phyloP scores from a whole-genome alignment of 2,329 filamentous ascomycete genomes.

The Berkeleyomyces rouxiae region DNA sequence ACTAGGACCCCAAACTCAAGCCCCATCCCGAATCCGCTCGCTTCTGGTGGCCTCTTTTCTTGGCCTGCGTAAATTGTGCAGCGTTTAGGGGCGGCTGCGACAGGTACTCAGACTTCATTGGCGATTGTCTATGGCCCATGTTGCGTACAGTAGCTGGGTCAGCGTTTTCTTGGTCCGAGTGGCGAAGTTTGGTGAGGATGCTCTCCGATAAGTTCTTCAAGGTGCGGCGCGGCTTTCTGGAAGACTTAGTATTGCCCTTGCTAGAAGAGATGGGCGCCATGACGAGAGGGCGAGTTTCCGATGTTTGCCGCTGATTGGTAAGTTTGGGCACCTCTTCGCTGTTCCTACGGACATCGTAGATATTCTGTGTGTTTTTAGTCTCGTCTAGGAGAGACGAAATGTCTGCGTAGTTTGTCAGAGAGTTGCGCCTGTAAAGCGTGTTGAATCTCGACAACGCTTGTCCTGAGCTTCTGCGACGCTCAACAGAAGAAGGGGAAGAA shows the following conservation, averaged over 20 bases:
- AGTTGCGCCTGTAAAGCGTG: not conserved
- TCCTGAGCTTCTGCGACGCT: not conserved
- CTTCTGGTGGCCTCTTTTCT: not conserved
- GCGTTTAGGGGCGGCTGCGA: not conserved
- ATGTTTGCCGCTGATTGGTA: not conserved
- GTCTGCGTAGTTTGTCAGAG: not conserved
- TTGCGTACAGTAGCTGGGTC: not conserved
- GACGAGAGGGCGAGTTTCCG: not conserved
- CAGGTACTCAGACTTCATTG: not conserved
- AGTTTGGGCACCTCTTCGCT: not conserved
- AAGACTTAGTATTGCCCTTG: not conserved
- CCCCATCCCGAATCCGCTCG: slow-evolving; percentile 6
- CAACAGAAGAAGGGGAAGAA: not conserved
- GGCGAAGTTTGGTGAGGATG: not conserved
- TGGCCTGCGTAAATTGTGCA: not conserved
- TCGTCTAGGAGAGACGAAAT: slow-evolving; percentile 2
- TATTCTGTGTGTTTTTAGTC: not conserved
- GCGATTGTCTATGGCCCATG: not conserved
- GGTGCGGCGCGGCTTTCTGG: not conserved
- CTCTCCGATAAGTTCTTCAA: slow-evolving; percentile 4
- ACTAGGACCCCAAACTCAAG: slow-evolving; percentile 8
- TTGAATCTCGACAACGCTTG: not conserved
- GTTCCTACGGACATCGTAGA: not conserved
- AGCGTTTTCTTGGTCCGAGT: not conserved
- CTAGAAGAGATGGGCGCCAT: not conserved